These are phyloP conservation scores for Phoenix dactylifera DNA, from an alignment of 176 grass and related monocot genomes.

Conservation along the genomic window DNA sequence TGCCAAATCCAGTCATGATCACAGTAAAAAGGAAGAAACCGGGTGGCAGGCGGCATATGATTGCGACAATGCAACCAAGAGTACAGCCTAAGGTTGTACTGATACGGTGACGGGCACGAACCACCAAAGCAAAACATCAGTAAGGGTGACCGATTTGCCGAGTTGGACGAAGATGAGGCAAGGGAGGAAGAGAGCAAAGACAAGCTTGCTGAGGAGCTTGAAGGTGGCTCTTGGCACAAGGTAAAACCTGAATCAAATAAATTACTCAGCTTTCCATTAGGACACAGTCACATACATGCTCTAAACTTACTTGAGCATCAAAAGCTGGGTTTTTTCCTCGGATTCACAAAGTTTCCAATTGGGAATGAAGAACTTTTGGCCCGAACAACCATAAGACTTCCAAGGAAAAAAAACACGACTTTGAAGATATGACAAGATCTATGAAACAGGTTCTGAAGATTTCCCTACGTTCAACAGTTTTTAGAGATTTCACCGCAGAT, in stretches of 20 bases:
- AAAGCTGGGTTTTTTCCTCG: no score
- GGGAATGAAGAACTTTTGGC: no score
- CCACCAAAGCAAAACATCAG: constrained; percentile 77
- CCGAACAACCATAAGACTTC: no score
- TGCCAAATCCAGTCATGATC: constrained; percentile 97
- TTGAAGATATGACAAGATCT: no score
- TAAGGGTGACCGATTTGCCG: constrained; percentile 55
- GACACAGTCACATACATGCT: no score
- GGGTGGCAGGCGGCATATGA: constrained; percentile 55
- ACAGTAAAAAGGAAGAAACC: constrained; percentile 59
- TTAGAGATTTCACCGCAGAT: no score
- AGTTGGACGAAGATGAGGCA: constrained; percentile 92
- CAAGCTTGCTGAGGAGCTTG: constrained; percentile 94
- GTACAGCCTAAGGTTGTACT: constrained; percentile 62
- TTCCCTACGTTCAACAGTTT: no score
- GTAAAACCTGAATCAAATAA: constrained; percentile 3
- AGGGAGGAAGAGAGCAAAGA: constrained; percentile 87
- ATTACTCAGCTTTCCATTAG: no score
- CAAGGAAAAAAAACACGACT: no score
- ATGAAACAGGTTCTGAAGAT: no score
- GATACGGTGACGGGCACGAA: constrained; percentile 84
- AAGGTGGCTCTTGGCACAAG: constrained; percentile 80
- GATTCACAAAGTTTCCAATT: no score
- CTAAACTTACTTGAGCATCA: no score
- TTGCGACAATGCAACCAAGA: constrained; percentile 50